Evolutionary conservation across 192 early-diverging fungal genomes (phyloP).

Genomic region (Coemansia sp.): DNA sequence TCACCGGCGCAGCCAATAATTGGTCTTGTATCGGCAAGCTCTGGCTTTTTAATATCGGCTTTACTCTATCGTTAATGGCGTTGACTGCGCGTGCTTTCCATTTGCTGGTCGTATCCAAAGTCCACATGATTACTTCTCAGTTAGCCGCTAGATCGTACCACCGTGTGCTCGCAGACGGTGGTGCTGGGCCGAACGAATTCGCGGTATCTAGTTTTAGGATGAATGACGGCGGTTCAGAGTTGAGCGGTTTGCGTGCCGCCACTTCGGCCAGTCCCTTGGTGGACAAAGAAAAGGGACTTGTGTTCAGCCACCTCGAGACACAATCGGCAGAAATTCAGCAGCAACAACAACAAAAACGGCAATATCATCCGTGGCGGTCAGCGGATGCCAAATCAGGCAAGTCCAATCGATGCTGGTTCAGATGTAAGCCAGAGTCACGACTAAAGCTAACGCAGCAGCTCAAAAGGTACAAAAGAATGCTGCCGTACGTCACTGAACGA

Average conservation of each 20-base stretch:
- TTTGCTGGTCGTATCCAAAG: slow-evolving; percentile 34
- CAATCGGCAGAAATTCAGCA: background rate
- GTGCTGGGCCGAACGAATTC: background rate
- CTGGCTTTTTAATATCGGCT: slow-evolving; percentile 45
- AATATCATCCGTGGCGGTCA: background rate
- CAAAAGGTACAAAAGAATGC: slow-evolving; percentile 24
- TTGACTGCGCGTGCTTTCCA: slow-evolving; percentile 42
- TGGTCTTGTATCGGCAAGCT: slow-evolving; percentile 44
- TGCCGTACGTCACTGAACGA: slow-evolving; percentile 30
- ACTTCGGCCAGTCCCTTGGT: slow-evolving; percentile 5
- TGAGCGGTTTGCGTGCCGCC: slow-evolving; percentile 1
- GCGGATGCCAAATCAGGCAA: background rate
- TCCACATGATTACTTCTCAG: slow-evolving; percentile 27
- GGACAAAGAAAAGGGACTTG: background rate
- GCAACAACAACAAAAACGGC: background rate
- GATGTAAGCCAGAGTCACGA: slow-evolving; percentile 13
- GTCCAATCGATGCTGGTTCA: background rate
- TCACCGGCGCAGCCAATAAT: slow-evolving; percentile 32
- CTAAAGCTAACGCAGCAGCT: slow-evolving; percentile 19
- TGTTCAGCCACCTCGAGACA: slow-evolving; percentile 1
- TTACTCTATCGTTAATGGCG: slow-evolving; percentile 32
- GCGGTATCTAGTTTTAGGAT: background rate
- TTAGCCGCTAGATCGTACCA: slow-evolving; percentile 3
- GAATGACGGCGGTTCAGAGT: background rate
- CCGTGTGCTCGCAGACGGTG: background rate